Base-by-base conservation (phyloP, 2,329 filamentous ascomycete genomes). In the Thielaviopsis musarum region DNA sequence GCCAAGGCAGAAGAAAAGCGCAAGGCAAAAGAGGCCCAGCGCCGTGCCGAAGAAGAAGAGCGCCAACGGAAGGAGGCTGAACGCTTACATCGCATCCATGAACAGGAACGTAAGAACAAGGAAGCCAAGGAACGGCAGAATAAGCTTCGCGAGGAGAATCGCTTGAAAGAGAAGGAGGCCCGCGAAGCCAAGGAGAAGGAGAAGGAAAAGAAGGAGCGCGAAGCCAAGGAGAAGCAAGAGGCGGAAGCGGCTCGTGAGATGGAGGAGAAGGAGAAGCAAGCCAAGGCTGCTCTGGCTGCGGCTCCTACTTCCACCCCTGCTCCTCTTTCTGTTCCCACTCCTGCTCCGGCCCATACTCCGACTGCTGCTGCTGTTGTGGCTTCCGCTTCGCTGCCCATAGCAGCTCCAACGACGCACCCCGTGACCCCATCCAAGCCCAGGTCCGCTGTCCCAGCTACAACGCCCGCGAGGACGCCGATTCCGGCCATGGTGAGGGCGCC, bases 11-110 rank as follows among this genome's bases (percentile, higher is more conserved):
- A 98, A 68, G 91, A 97, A 72, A 91, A 91, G 70, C 83, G 88
- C 54, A 89, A 84, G 74, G 95, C 94, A 73, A 88, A 85, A 66
- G 93, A 98, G 68, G 87, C 88, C 3, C 88, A 94, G 70, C 89
- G 85, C 70, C 94, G 88, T 70, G 87, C 87, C 28, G 88, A 89
- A 64, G 93, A 97, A 67, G 91, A 96, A 66, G 91, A 95, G 66
- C 84, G 85, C 57, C 75, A 84, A 61, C 81, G 84, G 59, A 95
- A 90, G 70, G 91, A 97, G 68, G 85, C 85, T 3, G 91, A 97
- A 66, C 87, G 86, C 67, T 81, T 85, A 68, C 84, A 84, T 63
- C 83, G 87, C 55, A 75, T 86, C 59, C 85, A 89, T 67, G 90
- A 96, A 67, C 89, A 94, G 69, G 91, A 97, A 69, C 84, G 88